Evolutionary conservation across 306 rosid species (phyloP), one percentile per base, ranked within the genome.

Genomic region (Dalbergia cultrata): DNA sequence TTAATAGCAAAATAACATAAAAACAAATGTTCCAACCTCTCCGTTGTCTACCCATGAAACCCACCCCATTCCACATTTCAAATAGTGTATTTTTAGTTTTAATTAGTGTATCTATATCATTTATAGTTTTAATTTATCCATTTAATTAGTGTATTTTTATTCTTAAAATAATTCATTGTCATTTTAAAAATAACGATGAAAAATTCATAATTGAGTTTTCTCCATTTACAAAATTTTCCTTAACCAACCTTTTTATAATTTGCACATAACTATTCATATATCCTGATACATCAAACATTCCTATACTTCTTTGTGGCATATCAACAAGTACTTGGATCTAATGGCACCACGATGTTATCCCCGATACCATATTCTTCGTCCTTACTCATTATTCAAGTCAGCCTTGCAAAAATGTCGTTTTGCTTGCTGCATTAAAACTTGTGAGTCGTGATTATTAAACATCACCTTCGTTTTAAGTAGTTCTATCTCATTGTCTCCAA

Each of bases 261-360:
- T 16, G 17, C 10, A 17, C 21, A n/a, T 54, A n/a, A n/a, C 19
- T n/a, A 7, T 17, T 5, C 10, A 16, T 50, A 5, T 50, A 4
- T 5, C 6, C 7, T 13, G 57, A 47, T 47, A 47, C 13, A 54
- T 53, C 21, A 14, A 50, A 0, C 9, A n/a, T 14, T 14, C 47
- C 13, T 11, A 61, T 45, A 31, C 18, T 62, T 10, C 22, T 63
- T 63, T 19, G 72, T 45, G 44, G 49, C 76, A 54, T 43, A 33
- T 26, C 31, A 26, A n/a, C 5, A 35, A 35, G 61, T 67, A 49
- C 67, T 67, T 82, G 85, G 81, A 69, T 76, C 62, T 39, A 39
- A 82, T 82, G 26, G 43, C 47, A 58, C 73, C 85, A 82, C 85
- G 85, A 19, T 61, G 61, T 69, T 65, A 50, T 61, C 8, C n/a